Evolutionary conservation across 148 eudicot genomes (phyloP).

Genomic region (Simmondsia chinensis): DNA sequence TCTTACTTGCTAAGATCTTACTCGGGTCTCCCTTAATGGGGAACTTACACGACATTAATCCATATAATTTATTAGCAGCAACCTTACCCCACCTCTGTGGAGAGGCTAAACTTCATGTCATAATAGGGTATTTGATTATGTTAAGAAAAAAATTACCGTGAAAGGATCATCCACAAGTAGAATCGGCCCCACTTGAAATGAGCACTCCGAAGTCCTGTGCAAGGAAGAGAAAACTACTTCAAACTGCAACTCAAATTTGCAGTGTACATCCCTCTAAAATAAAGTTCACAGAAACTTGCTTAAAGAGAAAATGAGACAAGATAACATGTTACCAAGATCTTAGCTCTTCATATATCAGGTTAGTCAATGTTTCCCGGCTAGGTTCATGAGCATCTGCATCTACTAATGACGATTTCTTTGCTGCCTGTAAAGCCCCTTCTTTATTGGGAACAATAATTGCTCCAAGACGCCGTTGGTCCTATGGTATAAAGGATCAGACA

Average conservation of each 20-base stretch:
- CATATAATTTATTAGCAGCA: too few species aligned
- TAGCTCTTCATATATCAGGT: constrained; percentile 48
- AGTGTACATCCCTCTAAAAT: too few species aligned
- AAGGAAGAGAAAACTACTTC: not conserved
- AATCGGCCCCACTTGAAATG: constrained; percentile 78
- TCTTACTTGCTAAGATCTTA: too few species aligned
- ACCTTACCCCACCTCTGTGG: too few species aligned
- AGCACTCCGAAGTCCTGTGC: constrained; percentile 78
- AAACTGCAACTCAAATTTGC: too few species aligned
- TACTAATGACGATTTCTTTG: constrained; percentile 36
- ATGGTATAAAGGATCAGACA: too few species aligned
- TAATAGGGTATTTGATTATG: constrained; percentile 1
- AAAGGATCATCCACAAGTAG: constrained; percentile 77
- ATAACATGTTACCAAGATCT: constrained; percentile 58
- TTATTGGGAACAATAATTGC: constrained; percentile 87
- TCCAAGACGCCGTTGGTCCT: constrained; percentile 93
- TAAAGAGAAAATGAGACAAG: too few species aligned
- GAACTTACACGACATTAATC: too few species aligned
- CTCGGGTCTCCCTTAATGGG: too few species aligned
- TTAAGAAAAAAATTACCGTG: constrained; percentile 36
- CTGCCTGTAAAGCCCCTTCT: constrained; percentile 51
- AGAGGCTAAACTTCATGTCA: too few species aligned
- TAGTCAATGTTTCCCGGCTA: constrained; percentile 37
- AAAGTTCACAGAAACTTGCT: not conserved
- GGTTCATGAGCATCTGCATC: constrained; percentile 39